A percentile compares a stretch with the other conserved stretches of the same genome.
These are phyloP conservation scores for Tetraselmis striata DNA, from an alignment of 139 green algal genomes.

Conservation along the genomic window DNA sequence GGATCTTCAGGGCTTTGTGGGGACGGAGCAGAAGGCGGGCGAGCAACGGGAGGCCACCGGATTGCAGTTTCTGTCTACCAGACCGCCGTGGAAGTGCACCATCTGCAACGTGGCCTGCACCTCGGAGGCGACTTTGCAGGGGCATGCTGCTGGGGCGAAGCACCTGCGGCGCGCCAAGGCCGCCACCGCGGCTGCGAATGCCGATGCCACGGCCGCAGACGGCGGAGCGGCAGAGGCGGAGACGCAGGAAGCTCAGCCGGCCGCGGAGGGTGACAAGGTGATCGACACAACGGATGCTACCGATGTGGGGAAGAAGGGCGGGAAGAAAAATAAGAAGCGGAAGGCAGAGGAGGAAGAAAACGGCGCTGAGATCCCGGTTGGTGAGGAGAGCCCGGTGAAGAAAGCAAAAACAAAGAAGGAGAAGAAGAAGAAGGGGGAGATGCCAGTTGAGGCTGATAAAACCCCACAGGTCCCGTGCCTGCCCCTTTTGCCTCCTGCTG, in stretches of 20 bases:
- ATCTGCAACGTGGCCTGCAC: conserved; percentile 86
- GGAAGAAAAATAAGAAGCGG: neutral
- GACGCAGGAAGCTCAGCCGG: neutral
- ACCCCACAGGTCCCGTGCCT: too few species aligned
- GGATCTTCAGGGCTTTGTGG: neutral
- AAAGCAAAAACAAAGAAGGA: neutral
- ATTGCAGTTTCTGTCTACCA: conserved; percentile 56
- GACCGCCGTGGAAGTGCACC: conserved; percentile 71
- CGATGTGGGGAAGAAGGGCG: neutral
- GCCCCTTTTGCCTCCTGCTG: too few species aligned
- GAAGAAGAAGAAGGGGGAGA: neutral
- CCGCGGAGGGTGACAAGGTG: neutral
- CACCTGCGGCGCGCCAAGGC: conserved; percentile 53
- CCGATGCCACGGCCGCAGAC: neutral
- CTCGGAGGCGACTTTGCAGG: conserved; percentile 70
- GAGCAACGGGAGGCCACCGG: conserved; percentile 32
- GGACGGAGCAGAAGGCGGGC: neutral
- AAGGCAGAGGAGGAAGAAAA: neutral
- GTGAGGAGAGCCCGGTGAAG: neutral
- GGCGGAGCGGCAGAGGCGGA: too few species aligned
- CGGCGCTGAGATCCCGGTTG: neutral
- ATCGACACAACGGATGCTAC: neutral
- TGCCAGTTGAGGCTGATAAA: neutral
- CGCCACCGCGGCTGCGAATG: neutral
- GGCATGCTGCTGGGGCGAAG: conserved; percentile 76